A percentile compares a stretch with the other conserved stretches of the same genome.
Evolutionary conservation across 78 protist genomes (phyloP).

Genomic region (Andalucia godoyi): DNA sequence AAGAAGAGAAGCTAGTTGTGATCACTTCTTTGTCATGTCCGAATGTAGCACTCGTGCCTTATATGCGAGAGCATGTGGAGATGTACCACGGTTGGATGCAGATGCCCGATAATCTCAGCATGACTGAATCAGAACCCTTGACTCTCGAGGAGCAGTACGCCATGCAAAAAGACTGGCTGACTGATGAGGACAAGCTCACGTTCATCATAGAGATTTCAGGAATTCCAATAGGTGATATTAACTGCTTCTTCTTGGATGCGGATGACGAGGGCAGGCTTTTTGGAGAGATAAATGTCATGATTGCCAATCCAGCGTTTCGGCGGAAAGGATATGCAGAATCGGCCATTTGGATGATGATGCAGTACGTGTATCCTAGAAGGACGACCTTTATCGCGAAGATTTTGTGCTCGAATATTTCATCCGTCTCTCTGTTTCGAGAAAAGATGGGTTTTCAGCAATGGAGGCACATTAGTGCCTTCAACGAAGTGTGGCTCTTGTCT

Average conservation of each 20-base stretch:
- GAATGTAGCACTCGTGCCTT: conserved; percentile 85
- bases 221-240: conserved; percentile 62
- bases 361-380: conserved; percentile 11
- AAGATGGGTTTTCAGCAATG: no score
- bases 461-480: no score
- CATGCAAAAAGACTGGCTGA: conserved; percentile 72
- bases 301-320: conserved; percentile 49
- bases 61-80: conserved; percentile 50
- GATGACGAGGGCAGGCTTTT: conserved; percentile 38
- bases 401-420: background rate
- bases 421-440: background rate
- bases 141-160: conserved; percentile 66
- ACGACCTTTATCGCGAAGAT: conserved; percentile 2
- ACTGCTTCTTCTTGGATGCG: conserved; percentile 44
- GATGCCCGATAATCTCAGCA: conserved; percentile 25
- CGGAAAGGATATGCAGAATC: conserved; percentile 49
- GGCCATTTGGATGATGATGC: conserved; percentile 35
- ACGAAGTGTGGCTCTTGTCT: no score
- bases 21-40: no score
- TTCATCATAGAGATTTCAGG: conserved; percentile 10
- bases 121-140: conserved; percentile 64
- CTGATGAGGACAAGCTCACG: conserved; percentile 39
- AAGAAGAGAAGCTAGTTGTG: no score
- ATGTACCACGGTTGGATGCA: conserved; percentile 79
- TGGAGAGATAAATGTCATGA: conserved; percentile 43